Conservation (phyloP, 23 red algal genomes). For the Gracilaria domingensis region DNA sequence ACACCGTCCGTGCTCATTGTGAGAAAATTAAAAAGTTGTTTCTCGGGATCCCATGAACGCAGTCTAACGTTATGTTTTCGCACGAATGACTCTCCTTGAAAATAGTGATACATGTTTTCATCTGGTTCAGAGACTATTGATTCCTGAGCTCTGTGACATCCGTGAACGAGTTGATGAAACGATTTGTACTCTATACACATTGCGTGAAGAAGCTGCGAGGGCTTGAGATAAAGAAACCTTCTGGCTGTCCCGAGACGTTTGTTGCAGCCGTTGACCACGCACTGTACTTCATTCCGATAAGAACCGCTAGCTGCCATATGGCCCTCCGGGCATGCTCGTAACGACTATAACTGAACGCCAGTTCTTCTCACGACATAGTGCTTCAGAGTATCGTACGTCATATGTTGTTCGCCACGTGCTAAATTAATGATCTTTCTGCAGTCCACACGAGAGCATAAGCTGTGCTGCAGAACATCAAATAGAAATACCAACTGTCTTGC, state of each 20-base stretch:
- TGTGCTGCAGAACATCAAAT: too few relatives aligned
- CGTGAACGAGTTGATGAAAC: too few relatives aligned
- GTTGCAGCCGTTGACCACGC: neutral
- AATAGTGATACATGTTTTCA: slow-evolving; percentile 5
- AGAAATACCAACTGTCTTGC: too few relatives aligned
- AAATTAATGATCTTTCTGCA: too few relatives aligned
- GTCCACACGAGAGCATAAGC: too few relatives aligned
- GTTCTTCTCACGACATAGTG: too few relatives aligned
- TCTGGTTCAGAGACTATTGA: too few relatives aligned
- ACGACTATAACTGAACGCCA: neutral
- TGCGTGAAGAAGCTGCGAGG: too few relatives aligned
- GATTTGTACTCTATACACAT: too few relatives aligned
- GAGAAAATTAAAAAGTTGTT: neutral
- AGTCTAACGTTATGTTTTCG: neutral
- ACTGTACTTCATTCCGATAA: neutral
- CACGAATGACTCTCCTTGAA: neutral
- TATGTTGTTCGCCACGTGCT: too few relatives aligned
- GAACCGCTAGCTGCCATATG: slow-evolving; percentile 18
- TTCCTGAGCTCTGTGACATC: too few relatives aligned
- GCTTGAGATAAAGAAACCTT: neutral
- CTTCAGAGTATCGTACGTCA: too few relatives aligned
- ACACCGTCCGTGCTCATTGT: neutral
- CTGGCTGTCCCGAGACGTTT: neutral
- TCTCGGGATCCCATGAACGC: neutral
- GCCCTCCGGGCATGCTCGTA: neutral